These are phyloP conservation scores for Triticum timopheevii DNA, from an alignment of 176 grass and related monocot species.

Conservation along the genomic window DNA sequence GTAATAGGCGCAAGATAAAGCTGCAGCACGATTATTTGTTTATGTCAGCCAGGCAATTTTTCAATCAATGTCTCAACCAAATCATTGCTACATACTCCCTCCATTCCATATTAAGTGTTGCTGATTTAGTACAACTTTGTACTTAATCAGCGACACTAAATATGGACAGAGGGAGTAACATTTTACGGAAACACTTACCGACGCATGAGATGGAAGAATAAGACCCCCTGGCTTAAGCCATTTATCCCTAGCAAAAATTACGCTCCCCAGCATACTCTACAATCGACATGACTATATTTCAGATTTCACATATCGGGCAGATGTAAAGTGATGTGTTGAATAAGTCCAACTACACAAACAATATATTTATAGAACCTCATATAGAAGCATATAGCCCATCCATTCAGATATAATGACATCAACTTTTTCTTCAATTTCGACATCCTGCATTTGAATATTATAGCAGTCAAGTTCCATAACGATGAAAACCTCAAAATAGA, in stretches of 20 bases:
- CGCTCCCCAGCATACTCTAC: slow-evolving; percentile 93
- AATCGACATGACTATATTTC: slow-evolving; percentile 26
- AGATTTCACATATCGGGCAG: slow-evolving; percentile 20
- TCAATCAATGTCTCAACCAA: slow-evolving; percentile 4
- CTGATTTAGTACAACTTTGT: no score
- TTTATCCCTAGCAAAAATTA: slow-evolving; percentile 99
- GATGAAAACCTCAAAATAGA: not conserved
- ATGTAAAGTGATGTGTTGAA: not conserved
- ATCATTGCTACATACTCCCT: not conserved
- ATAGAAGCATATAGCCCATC: slow-evolving; percentile 98
- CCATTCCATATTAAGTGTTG: no score
- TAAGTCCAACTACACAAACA: slow-evolving; percentile 16
- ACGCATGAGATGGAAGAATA: slow-evolving; percentile 97
- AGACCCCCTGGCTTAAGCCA: slow-evolving; percentile 96
- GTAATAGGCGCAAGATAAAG: slow-evolving; percentile 96
- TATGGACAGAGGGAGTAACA: not conserved
- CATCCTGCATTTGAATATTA: slow-evolving; percentile 59
- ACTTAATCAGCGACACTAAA: no score
- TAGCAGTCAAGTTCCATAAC: slow-evolving; percentile 1
- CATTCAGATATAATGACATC: slow-evolving; percentile 99
- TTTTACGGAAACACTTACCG: slow-evolving; percentile 45
- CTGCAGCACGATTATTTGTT: slow-evolving; percentile 50
- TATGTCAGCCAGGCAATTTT: slow-evolving; percentile 26
- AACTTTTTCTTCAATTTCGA: slow-evolving; percentile 88
- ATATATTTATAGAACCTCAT: slow-evolving; percentile 62